Percentiles rank a stretch among this genome's conserved stretches.
These are phyloP conservation scores for Phoma sp. DNA, from an alignment of 2,329 filamentous ascomycete species.

Conservation along the genomic window DNA sequence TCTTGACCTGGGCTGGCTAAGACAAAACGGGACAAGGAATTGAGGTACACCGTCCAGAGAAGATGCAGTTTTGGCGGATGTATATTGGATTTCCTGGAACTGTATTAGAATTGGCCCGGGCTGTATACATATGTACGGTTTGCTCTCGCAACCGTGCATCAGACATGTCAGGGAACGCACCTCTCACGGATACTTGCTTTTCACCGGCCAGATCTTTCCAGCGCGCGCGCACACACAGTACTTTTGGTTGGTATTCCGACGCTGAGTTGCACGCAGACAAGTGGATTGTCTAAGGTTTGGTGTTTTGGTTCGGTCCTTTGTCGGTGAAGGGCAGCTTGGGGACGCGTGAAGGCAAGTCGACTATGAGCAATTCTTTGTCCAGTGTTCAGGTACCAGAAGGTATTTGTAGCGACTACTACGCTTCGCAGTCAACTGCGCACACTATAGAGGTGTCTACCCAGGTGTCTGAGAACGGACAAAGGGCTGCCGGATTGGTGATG, in stretches of 20 bases:
- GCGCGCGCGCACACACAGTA: slow-evolving; percentile 32
- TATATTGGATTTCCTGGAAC: slow-evolving; percentile 24
- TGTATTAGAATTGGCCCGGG: slow-evolving; percentile 34
- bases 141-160: slow-evolving; percentile 45
- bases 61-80: not conserved
- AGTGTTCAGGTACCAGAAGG: slow-evolving; percentile 39
- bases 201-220: slow-evolving; percentile 34
- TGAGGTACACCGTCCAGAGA: slow-evolving; percentile 9
- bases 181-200: slow-evolving; percentile 43
- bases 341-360: slow-evolving; percentile 42
- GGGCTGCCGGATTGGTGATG: slow-evolving; percentile 47
- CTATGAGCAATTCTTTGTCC: slow-evolving; percentile 47
- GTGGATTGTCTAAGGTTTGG: slow-evolving; percentile 43
- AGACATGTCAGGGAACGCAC: slow-evolving; percentile 42
- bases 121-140: slow-evolving; percentile 33
- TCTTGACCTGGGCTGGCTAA: slow-evolving; percentile 6
- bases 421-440: slow-evolving; percentile 45
- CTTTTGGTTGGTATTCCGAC: slow-evolving; percentile 29
- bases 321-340: slow-evolving; percentile 35
- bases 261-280: slow-evolving; percentile 33
- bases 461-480: slow-evolving; percentile 51
- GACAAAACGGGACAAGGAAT: slow-evolving; percentile 1
- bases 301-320: slow-evolving; percentile 45
- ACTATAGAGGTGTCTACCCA: slow-evolving; percentile 39
- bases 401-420: slow-evolving; percentile 49